Percentiles rank a stretch among this genome's conserved stretches.
These are phyloP conservation scores for Saprolegnia diclina DNA, from an alignment of 352 stramenopile genomes.

Conservation along the genomic window DNA sequence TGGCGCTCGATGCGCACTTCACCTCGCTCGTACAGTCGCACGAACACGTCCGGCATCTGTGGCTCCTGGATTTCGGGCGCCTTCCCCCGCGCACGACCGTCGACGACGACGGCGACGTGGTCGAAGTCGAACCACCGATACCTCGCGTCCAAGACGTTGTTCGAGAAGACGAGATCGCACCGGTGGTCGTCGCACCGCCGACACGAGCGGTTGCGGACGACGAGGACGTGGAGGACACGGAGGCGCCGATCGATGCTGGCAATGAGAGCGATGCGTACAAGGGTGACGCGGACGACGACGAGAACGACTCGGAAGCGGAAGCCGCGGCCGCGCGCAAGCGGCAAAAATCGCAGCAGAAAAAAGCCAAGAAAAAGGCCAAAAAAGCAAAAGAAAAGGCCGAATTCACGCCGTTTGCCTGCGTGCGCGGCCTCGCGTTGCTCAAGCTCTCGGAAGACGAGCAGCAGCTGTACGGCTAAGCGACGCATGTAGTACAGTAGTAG, in stretches of 20 bases:
- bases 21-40: constrained; percentile 73
- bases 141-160: background rate
- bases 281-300: constrained; percentile 30
- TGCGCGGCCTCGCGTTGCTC: constrained; percentile 13
- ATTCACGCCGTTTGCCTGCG: constrained; percentile 18
- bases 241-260: constrained; percentile 8
- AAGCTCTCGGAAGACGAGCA: constrained; percentile 18
- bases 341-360: constrained; percentile 33
- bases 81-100: constrained; percentile 36
- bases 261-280: constrained; percentile 19
- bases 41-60: constrained; percentile 68
- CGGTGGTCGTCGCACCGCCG: background rate
- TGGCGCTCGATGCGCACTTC: constrained; percentile 58
- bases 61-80: constrained; percentile 80
- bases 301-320: constrained; percentile 21
- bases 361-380: constrained; percentile 24
- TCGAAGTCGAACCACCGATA: constrained; percentile 22
- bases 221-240: constrained; percentile 51
- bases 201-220: constrained; percentile 42
- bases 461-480: constrained; percentile 6
- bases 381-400: background rate
- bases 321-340: constrained; percentile 5
- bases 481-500: too few relatives aligned
- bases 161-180: background rate
- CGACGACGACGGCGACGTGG: constrained; percentile 32